phyloP scores from a whole-genome alignment of 768 basidiomycete genomes.

The Mycena haematopus region DNA sequence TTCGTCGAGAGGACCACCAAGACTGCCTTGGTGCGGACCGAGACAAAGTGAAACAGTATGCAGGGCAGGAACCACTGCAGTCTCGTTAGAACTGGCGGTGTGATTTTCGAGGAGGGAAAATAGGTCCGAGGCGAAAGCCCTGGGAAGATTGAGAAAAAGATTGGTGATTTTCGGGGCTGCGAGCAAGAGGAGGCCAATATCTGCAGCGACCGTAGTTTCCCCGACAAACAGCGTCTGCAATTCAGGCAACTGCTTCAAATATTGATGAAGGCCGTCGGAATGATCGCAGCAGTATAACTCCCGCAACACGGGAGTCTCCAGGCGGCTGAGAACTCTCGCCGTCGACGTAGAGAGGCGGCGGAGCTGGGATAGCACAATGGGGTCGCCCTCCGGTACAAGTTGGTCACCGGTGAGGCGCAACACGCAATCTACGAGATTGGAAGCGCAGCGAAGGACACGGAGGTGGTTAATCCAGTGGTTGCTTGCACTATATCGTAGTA shows the following conservation, averaged over 20 bases:
- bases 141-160: background rate
- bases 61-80: background rate
- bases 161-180: constrained; percentile 10
- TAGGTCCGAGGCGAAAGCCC: background rate
- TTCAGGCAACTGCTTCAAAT: background rate
- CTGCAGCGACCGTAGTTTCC: background rate
- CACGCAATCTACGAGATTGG: constrained; percentile 15
- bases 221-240: constrained; percentile 8
- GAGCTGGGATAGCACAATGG: constrained; percentile 1
- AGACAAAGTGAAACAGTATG: background rate
- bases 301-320: constrained; percentile 1
- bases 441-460: background rate
- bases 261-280: background rate
- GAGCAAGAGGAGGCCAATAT: constrained; percentile 2
- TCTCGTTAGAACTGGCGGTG: background rate
- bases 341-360: constrained; percentile 12
- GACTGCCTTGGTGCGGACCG: background rate
- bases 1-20: background rate
- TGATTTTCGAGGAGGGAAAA: constrained; percentile 2
- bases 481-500: background rate
- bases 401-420: background rate
- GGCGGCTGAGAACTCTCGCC: background rate
- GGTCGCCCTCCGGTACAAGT: background rate
- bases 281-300: constrained; percentile 4
- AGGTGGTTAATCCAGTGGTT: background rate